Conservation (phyloP, 331 rosid species). For the Stylosanthes scabra region DNA sequence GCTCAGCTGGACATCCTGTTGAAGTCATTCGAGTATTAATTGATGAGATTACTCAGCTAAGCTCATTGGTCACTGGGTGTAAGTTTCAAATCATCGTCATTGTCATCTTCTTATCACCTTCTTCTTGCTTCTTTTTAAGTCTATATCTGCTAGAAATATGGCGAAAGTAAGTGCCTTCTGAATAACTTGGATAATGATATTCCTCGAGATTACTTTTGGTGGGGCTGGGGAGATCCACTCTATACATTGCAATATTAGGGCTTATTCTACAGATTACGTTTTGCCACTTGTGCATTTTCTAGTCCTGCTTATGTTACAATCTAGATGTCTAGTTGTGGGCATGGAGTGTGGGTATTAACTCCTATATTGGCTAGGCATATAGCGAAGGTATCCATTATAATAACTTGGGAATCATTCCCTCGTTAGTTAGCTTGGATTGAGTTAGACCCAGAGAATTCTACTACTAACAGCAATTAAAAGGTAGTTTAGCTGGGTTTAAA, state of each 20-base stretch:
- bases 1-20: slow-evolving; percentile 93
- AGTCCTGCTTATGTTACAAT: not conserved
- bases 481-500: slow-evolving; percentile 29
- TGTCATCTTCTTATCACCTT: slow-evolving; percentile 24
- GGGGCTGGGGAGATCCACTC: not conserved
- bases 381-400: not conserved
- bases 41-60: slow-evolving; percentile 77
- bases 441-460: not conserved
- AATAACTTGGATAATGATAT: not conserved
- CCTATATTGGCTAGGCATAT: not conserved
- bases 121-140: slow-evolving; percentile 22
- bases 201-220: not conserved
- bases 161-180: not conserved
- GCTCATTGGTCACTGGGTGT: slow-evolving; percentile 78
- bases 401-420: not conserved
- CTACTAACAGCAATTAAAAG: slow-evolving; percentile 16
- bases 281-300: not conserved
- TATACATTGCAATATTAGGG: not conserved
- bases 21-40: slow-evolving; percentile 74
- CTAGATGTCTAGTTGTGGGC: not conserved
- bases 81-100: slow-evolving; percentile 51
- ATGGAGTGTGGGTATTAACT: not conserved
- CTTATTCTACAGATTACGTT: not conserved
- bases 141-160: not conserved
- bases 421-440: not conserved